Conservation (phyloP, 2,329 filamentous ascomycete genomes). For the Beauveria asiatica region DNA sequence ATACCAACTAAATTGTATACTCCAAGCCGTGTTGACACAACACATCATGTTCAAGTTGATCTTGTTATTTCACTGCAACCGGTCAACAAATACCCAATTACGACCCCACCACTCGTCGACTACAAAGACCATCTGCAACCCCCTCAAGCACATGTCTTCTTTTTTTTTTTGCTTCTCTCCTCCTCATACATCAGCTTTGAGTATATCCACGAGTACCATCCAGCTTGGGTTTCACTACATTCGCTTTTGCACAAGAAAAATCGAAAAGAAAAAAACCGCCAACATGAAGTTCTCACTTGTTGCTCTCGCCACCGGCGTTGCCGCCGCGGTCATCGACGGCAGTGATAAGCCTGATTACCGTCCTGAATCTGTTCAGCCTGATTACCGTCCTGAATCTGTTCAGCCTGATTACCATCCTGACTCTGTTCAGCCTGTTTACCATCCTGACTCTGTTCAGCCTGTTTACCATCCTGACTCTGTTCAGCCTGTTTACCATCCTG, state of each 20-base stretch:
- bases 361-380: too few species aligned
- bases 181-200: not conserved
- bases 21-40: not conserved
- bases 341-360: too few species aligned
- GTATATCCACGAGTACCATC: not conserved
- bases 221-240: constrained; percentile 4
- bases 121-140: constrained; percentile 9
- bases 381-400: too few species aligned
- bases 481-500: too few species aligned
- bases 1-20: too few species aligned
- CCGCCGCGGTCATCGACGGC: not conserved
- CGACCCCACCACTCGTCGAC: not conserved
- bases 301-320: constrained; percentile 8
- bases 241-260: constrained; percentile 4
- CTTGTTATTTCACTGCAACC: not conserved
- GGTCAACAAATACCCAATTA: not conserved
- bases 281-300: constrained; percentile 9
- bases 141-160: not conserved
- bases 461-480: too few species aligned
- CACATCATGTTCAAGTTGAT: not conserved
- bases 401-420: too few species aligned
- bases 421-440: too few species aligned
- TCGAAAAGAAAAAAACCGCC: not conserved
- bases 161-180: not conserved
- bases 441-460: too few species aligned